Base-by-base conservation (phyloP, 1,284 basidiomycete species). In the Leccinum solheimii region DNA sequence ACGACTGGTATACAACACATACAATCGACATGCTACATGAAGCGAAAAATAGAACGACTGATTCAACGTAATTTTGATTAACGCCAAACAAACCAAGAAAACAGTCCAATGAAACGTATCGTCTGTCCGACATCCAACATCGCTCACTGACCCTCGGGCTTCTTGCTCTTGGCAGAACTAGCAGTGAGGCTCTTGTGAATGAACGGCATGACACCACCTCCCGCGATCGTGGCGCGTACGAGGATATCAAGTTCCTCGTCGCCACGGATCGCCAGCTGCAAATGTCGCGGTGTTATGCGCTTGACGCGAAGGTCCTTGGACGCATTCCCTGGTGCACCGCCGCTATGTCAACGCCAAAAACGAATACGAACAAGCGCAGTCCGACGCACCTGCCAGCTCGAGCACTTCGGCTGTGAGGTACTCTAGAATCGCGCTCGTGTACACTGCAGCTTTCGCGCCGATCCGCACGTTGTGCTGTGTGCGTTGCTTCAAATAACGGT, bases 251-350 rank as follows among this genome's bases (percentile, higher is more conserved):
- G 86, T 72, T 94, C 96, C 74, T 98, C 95, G 76, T 98, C 97
- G 56, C 96, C 96, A 65, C 96, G 92, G 68, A 98, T 98, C 36
- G 96, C 94, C 30, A 95, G 85, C 76, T 96, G 94, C 68, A 96
- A 77, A 78, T 96, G 94, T 67, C 94, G 91, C 21, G 96, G 96
- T 0, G 94, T 97, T 76, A 98, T 97, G 76, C 97, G 93, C 79
- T 98, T 98, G 51, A 97, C 94, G 58, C 91, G 87, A 43, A 98
- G 84, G 80, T 98, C 96, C 75, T 97, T 97, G 10, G 95, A 96
- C 26, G 96, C 96, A 77, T 98, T 98, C 49, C 96, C 96, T 94
- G 51, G 27, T 10, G n/a, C n/a, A 53, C 9, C 27, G 5, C 8
- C 51, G 0, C 5, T 13, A 40, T n/a, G 32, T 67, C n/a, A 59